Conservation (phyloP, 2,329 filamentous ascomycete species). For the Microdochium trichocladiopsis region DNA sequence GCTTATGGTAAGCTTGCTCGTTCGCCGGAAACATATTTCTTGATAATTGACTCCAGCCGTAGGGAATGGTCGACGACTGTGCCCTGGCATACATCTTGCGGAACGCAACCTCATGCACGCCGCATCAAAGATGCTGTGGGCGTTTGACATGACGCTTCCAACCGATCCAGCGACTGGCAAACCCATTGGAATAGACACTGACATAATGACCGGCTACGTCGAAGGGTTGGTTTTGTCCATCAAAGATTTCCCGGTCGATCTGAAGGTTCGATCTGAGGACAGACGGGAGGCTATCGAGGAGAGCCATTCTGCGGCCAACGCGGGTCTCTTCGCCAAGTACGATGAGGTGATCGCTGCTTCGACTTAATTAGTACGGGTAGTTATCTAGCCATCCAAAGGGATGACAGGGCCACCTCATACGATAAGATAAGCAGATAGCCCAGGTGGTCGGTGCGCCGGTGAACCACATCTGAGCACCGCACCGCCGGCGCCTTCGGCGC, state of each 20-base stretch:
- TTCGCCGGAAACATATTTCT: not conserved
- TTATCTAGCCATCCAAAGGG: not conserved
- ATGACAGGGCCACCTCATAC: not conserved
- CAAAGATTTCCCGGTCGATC: not conserved
- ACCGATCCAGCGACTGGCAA: not conserved
- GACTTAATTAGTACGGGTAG: not conserved
- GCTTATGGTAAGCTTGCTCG: not conserved
- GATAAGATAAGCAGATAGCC: too few relatives aligned
- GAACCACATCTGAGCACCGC: too few relatives aligned
- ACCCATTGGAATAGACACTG: not conserved
- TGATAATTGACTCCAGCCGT: not conserved
- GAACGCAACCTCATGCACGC: not conserved
- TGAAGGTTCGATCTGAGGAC: not conserved
- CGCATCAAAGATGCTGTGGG: not conserved
- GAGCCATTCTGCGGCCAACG: not conserved
- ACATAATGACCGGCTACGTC: not conserved
- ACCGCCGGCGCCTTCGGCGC: not conserved
- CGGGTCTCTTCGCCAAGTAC: not conserved
- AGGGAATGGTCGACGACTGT: not conserved
- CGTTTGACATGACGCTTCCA: not conserved
- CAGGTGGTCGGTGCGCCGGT: too few relatives aligned
- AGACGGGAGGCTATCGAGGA: not conserved
- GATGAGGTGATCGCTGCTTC: not conserved
- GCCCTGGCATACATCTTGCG: not conserved
- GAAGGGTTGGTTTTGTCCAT: not conserved